Conservation (phyloP, 805 yeast genomes). For the Ogataea pini region DNA sequence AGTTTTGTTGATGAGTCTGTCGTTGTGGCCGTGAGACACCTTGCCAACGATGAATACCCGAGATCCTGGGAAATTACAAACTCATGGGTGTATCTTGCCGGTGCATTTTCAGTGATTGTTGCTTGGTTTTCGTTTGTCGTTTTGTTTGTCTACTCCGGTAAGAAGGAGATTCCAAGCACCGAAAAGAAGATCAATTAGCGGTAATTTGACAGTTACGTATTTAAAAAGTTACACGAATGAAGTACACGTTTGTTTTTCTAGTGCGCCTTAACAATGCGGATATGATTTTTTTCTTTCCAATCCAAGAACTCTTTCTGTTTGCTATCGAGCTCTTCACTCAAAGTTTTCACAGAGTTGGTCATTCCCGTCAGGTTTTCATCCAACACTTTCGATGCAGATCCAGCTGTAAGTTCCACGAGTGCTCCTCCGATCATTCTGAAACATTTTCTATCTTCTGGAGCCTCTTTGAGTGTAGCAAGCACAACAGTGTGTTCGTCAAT, state of each 20-base stretch:
- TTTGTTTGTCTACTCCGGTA: constrained; percentile 50
- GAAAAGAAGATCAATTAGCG: constrained; percentile 28
- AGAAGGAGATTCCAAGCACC: constrained; percentile 14
- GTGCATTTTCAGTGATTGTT: constrained; percentile 64
- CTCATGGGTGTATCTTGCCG: constrained; percentile 85
- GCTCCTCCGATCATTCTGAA: constrained; percentile 95
- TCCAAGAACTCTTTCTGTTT: constrained; percentile 44
- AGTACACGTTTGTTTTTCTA: constrained; percentile 3
- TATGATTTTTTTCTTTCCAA: constrained; percentile 53
- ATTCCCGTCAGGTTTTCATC: constrained; percentile 56
- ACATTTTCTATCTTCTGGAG: constrained; percentile 68
- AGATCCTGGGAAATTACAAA: constrained; percentile 92
- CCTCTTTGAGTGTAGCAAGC: constrained; percentile 51
- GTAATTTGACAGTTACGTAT: constrained; percentile 5
- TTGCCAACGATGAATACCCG: constrained; percentile 92
- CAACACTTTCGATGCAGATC: constrained; percentile 68
- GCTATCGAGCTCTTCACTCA: constrained; percentile 41
- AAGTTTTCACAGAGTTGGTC: constrained; percentile 38
- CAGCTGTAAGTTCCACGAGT: constrained; percentile 76
- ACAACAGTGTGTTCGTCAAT: constrained; percentile 53
- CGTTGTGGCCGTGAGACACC: constrained; percentile 84
- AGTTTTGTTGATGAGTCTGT: constrained; percentile 64
- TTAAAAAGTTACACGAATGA: neutral
- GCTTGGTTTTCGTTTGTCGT: constrained; percentile 81
- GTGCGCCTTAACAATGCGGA: constrained; percentile 43